phyloP scores from a whole-genome alignment of 345 rosid species.

The Cochlearia excelsa region DNA sequence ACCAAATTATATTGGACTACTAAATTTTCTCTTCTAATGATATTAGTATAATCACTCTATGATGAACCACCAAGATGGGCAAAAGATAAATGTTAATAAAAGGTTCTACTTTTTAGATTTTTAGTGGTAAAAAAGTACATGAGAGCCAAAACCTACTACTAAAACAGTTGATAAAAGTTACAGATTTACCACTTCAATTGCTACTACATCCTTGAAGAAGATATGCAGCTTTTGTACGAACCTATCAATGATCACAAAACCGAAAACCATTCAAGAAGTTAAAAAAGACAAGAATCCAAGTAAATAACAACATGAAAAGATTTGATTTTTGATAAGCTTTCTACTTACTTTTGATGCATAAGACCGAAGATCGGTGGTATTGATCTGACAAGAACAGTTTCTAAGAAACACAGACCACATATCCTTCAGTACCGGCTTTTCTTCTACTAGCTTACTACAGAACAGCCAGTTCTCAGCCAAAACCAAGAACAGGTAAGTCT shows the following conservation, averaged over 20 bases:
- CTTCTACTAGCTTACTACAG: conserved; percentile 39
- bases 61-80: not conserved
- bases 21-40: too few relatives aligned
- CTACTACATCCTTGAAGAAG: conserved; percentile 46
- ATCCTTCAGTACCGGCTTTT: conserved; percentile 50
- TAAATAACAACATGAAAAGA: not conserved
- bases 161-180: conserved; percentile 7
- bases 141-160: conserved; percentile 7
- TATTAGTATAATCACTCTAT: too few relatives aligned
- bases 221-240: conserved; percentile 68
- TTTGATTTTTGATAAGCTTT: not conserved
- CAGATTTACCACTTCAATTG: conserved; percentile 17
- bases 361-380: conserved; percentile 68
- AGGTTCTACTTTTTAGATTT: not conserved
- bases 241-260: conserved; percentile 37
- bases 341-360: conserved; percentile 67
- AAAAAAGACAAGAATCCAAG: conserved; percentile 6
- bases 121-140: not conserved
- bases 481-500: conserved; percentile 55
- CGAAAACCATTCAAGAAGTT: not conserved
- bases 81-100: not conserved
- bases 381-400: conserved; percentile 69
- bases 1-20: too few relatives aligned
- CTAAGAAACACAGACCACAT: conserved; percentile 76
- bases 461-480: conserved; percentile 76